A percentile compares a stretch with the other conserved stretches of the same genome.
phyloP scores from a whole-genome alignment of 805 yeast genomes.

The Metschnikowia hibisci region DNA sequence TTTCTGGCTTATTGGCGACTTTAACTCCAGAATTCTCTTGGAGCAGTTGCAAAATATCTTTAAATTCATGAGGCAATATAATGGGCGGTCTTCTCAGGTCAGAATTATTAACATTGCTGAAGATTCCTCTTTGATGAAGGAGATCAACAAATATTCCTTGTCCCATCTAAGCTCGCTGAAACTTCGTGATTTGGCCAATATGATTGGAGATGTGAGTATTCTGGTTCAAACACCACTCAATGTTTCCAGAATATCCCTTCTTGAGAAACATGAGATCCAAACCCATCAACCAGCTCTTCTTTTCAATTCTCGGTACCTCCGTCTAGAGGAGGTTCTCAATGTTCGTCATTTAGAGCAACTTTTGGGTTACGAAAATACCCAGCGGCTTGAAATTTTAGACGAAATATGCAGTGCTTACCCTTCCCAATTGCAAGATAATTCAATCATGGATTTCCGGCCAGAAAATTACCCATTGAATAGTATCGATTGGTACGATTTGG shows the following conservation, averaged over 20 bases:
- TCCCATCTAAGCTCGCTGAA: constrained; percentile 33
- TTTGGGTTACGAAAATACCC: constrained; percentile 43
- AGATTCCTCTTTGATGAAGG: constrained; percentile 3
- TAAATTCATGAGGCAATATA: constrained; percentile 20
- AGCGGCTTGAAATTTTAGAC: constrained; percentile 36
- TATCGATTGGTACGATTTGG: constrained; percentile 46
- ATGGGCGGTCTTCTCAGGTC: constrained; percentile 33
- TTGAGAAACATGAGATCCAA: constrained; percentile 31
- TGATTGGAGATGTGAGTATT: constrained; percentile 11
- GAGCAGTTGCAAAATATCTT: constrained; percentile 43
- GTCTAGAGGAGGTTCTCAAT: constrained; percentile 24
- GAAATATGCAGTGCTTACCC: constrained; percentile 29
- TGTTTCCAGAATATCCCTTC: constrained; percentile 13
- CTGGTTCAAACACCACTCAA: constrained; percentile 6
- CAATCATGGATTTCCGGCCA: constrained; percentile 17
- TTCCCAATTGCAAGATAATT: constrained; percentile 17
- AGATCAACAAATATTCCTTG: constrained; percentile 12
- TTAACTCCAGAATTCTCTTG: constrained; percentile 34
- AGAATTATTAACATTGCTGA: constrained; percentile 27
- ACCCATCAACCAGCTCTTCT: constrained; percentile 38
- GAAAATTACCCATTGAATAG: constrained; percentile 11
- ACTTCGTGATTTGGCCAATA: constrained; percentile 45
- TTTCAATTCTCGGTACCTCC: constrained; percentile 53
- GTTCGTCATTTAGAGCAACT: constrained; percentile 33
- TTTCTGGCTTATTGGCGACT: constrained; percentile 60